Base-by-base conservation (phyloP, 805 yeast genomes). In the Vanderwaltozyma verrucispora region DNA sequence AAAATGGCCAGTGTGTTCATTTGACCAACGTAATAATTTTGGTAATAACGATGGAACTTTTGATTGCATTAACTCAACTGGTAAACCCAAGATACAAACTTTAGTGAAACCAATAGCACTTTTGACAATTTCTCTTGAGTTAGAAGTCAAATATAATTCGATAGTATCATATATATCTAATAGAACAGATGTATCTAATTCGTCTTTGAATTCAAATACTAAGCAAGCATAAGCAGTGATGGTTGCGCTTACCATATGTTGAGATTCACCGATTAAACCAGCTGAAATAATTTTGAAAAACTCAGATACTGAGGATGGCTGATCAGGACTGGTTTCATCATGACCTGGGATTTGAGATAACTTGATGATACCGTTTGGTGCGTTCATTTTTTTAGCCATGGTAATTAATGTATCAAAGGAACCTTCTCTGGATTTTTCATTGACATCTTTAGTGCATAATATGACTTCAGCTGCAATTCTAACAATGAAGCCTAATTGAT, bases 231-330 rank as follows among this genome's bases (percentile, higher is more conserved):
- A 67, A 0, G 96, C 94, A 6, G 95, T 87, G 49, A 92, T 77
- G 2, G 89, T 77, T n/a, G 97, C 96, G 52, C 95, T 84, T 24
- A 92, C 83, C 96, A 89, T 89, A 64, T 89, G 95, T 26, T 94
- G 89, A 23, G 92, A 74, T 46, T 82, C 79, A 40, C 96, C 96
- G 27, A 92, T 96, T 48, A 94, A 68, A 65, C 98, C 99, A 21
- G 96, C 98, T 60, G 89, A 75, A 23, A 89, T 80, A 80, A 92
- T 85, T 23, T 94, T 86, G 66, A 89, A 85, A 56, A 70, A 88
- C 61, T 88, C 96, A 32, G 77, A 72, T 39, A 88, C 68, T 15
- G 76, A 69, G 8, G 95, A 92, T 36, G 68, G 67, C 20, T 63
- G 65, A 42, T 73, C 73, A n/a, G 82, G 80, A 21, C 77, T 71